Percentiles rank a stretch among this genome's conserved stretches.
Conservation (phyloP, 768 basidiomycete species). For the Termitomyces sp. region DNA sequence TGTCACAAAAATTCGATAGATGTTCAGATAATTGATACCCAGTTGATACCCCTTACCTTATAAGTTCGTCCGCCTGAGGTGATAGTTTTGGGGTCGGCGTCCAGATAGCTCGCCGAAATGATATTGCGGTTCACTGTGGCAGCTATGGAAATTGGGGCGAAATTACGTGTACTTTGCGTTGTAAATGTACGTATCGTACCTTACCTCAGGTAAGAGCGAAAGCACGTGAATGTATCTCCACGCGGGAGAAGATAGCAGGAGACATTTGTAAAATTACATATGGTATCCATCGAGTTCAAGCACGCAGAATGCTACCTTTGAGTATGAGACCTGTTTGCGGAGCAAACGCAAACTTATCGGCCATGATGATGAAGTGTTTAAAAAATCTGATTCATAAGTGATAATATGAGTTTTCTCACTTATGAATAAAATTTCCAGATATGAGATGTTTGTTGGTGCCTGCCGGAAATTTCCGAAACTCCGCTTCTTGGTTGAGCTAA, state of each 20-base stretch:
- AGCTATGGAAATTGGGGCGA: neutral
- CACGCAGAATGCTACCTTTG: no score
- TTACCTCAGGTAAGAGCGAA: neutral
- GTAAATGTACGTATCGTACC: neutral
- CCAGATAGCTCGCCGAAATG: neutral
- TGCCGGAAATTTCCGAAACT: constrained; percentile 18
- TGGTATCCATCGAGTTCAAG: no score
- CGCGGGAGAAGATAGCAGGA: no score
- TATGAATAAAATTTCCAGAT: no score
- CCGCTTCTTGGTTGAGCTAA: constrained; percentile 11
- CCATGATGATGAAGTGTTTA: no score
- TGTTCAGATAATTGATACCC: no score
- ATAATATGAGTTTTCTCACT: no score
- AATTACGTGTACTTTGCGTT: neutral
- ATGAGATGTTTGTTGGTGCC: neutral
- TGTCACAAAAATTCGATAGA: neutral
- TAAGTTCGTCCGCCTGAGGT: neutral
- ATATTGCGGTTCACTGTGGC: no score
- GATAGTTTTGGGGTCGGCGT: constrained; percentile 3
- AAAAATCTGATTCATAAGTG: no score
- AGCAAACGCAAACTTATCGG: neutral
- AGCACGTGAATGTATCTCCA: no score
- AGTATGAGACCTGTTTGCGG: neutral
- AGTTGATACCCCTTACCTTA: neutral
- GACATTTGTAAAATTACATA: neutral